Evolutionary conservation across 129 eudicot species (phyloP).

Genomic region (Smallanthus sonchifolius): DNA sequence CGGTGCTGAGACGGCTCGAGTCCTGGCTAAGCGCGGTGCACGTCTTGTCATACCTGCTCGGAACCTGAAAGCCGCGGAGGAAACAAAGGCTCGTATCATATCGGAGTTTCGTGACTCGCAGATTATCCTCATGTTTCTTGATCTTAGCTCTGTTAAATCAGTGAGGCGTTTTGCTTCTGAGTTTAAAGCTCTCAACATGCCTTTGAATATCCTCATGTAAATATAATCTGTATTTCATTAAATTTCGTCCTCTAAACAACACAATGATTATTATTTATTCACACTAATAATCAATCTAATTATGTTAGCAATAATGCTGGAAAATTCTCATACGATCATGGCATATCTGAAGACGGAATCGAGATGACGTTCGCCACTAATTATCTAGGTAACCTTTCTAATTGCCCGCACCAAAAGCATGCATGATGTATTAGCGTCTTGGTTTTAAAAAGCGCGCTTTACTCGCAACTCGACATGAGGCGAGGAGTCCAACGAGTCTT

Average conservation of each 20-base stretch:
- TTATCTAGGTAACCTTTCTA: conserved; percentile 50
- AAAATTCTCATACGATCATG: conserved; percentile 51
- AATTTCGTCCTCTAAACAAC: background rate
- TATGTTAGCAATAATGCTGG: conserved; percentile 82
- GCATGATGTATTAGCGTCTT: no score
- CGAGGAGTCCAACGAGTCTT: no score
- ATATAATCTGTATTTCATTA: background rate
- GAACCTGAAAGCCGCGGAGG: conserved; percentile 19
- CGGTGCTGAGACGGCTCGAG: conserved; percentile 54
- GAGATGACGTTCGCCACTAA: conserved; percentile 97
- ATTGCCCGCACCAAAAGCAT: no score
- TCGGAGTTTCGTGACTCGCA: conserved; percentile 69
- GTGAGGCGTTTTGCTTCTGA: conserved; percentile 57
- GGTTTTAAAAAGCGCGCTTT: no score
- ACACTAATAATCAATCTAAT: no score
- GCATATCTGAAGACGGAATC: conserved; percentile 69
- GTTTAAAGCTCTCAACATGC: conserved; percentile 62
- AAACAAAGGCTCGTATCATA: conserved; percentile 42
- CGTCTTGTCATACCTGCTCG: conserved; percentile 25
- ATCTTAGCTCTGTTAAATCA: conserved; percentile 76
- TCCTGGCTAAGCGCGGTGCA: conserved; percentile 28
- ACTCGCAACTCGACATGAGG: no score
- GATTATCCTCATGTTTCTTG: conserved; percentile 56
- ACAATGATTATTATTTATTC: no score
- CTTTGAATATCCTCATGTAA: conserved; percentile 82